Conservation (phyloP, 208 protist genomes). For the Trypanosomatidae sp. region DNA sequence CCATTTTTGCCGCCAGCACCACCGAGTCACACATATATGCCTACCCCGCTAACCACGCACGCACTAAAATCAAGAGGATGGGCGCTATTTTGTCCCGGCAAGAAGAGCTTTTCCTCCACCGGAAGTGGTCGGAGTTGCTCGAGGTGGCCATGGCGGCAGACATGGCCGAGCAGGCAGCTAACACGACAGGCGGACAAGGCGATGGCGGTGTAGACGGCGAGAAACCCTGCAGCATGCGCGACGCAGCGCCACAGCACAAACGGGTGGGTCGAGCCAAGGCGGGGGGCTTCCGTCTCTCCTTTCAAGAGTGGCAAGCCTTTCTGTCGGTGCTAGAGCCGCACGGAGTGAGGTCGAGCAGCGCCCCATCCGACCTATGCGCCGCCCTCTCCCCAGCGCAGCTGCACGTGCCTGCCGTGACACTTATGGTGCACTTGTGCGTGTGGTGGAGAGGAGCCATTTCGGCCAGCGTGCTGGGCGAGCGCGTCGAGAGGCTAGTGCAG, state of each 20-base stretch:
- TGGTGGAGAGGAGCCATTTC: constrained; percentile 52
- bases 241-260: constrained; percentile 6
- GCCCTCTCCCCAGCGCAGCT: constrained; percentile 25
- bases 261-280: constrained; percentile 3
- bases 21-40: background rate
- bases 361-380: constrained; percentile 46
- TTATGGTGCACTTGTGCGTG: constrained; percentile 64
- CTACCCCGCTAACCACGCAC: background rate
- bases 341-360: constrained; percentile 13
- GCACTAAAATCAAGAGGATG: constrained; percentile 29
- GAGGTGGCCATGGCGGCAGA: constrained; percentile 51
- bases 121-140: constrained; percentile 56
- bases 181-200: background rate
- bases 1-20: background rate
- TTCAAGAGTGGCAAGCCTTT: constrained; percentile 76
- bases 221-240: background rate
- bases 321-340: constrained; percentile 42
- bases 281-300: constrained; percentile 50
- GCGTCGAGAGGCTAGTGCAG: constrained; percentile 29
- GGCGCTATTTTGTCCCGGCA: constrained; percentile 60
- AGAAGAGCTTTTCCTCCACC: constrained; percentile 68
- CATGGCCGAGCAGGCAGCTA: background rate
- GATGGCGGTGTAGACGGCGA: background rate
- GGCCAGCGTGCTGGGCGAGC: constrained; percentile 21
- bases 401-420: constrained; percentile 48